Percentiles rank a stretch among this genome's conserved stretches.
These are phyloP conservation scores for Penicillium riverlandense DNA, from an alignment of 495 filamentous ascomycete species.

Conservation along the genomic window DNA sequence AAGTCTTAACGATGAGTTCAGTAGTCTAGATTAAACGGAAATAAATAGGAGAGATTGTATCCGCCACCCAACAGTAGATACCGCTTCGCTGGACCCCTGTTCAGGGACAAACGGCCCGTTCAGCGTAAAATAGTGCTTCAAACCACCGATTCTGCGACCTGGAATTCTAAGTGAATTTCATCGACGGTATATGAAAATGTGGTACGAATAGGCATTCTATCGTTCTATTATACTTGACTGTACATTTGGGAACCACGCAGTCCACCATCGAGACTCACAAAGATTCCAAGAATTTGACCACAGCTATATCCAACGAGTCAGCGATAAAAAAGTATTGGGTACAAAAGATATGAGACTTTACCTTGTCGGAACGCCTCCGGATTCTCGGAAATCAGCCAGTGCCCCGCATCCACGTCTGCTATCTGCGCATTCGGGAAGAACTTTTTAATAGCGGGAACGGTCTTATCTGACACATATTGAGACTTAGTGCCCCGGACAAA, in stretches of 20 bases:
- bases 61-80: too few relatives aligned
- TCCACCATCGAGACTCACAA: neutral
- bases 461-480: constrained; percentile 79
- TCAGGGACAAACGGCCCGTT: too few relatives aligned
- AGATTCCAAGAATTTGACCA: constrained; percentile 33
- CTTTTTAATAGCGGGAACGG: constrained; percentile 75
- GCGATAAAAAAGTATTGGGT: neutral
- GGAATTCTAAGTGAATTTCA: too few relatives aligned
- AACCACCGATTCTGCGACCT: too few relatives aligned
- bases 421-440: constrained; percentile 84
- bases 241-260: neutral
- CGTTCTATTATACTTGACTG: neutral
- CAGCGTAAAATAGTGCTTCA: too few relatives aligned
- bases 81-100: too few relatives aligned
- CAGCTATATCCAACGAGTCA: constrained; percentile 21
- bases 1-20: too few relatives aligned
- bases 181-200: neutral
- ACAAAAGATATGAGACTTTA: constrained; percentile 29
- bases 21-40: too few relatives aligned
- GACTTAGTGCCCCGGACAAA: constrained; percentile 81
- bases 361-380: constrained; percentile 79
- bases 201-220: too few relatives aligned
- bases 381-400: constrained; percentile 93
- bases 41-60: too few relatives aligned
- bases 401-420: constrained; percentile 78